These are phyloP conservation scores for Apiotrichum siamense DNA, from an alignment of 1,284 basidiomycete genomes.

Conservation along the genomic window DNA sequence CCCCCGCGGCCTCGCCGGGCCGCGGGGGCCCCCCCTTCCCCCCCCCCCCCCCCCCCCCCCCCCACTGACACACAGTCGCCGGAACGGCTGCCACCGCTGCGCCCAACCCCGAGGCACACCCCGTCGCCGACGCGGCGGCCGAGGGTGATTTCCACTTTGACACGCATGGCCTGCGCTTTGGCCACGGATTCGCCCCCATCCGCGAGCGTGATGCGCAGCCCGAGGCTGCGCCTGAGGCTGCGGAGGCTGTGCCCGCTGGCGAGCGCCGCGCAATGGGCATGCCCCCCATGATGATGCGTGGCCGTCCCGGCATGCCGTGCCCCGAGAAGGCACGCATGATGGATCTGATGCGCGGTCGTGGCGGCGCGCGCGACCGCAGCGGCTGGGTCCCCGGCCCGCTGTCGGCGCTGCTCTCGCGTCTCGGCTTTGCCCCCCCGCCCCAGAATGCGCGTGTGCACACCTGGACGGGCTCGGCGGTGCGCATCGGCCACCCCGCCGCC, in stretches of 20 bases:
- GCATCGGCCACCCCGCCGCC: no score
- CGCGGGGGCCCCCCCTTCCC: no score
- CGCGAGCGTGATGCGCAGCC: neutral
- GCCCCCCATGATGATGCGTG: neutral
- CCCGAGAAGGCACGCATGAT: neutral
- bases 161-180: neutral
- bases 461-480: neutral
- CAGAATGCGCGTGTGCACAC: neutral
- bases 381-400: slow-evolving; percentile 2
- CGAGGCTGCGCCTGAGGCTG: neutral
- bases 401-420: slow-evolving; percentile 1
- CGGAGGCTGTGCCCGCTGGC: no score
- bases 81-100: neutral
- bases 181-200: neutral
- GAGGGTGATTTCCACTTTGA: neutral
- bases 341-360: neutral
- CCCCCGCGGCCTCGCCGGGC: no score
- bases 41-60: no score
- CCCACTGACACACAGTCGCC: neutral
- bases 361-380: neutral
- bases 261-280: neutral
- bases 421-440: neutral
- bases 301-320: slow-evolving; percentile 3
- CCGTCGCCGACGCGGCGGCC: neutral
- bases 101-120: neutral